Base-by-base conservation (phyloP, 768 basidiomycete genomes). In the Hygrocybe coccinea region DNA sequence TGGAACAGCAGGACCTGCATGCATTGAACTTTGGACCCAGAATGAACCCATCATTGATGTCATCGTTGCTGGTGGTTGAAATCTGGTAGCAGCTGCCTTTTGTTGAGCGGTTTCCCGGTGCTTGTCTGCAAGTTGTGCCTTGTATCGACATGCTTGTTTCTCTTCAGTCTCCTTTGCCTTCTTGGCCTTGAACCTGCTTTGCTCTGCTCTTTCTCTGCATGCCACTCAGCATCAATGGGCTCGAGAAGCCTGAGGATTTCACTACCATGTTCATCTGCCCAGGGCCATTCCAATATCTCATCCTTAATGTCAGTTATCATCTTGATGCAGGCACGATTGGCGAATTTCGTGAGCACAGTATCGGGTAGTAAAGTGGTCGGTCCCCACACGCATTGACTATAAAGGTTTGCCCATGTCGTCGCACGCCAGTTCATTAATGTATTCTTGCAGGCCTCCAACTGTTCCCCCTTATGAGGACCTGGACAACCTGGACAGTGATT, bases 181-280 rank as follows among this genome's bases (percentile, higher is more conserved):
- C 11, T n/a, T n/a, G 15, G 21, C 22, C 29, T 29, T 29, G 29
- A 8, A 29, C 29, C 29, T 29, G 29, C 29, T 29, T 29, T 29
- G 29, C 29, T 29, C 29, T 29, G 43, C 49, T 59, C 56, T 49
- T 49, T 55, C 9, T 51, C 33, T 10, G n/a, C n/a, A 1, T 48
- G 43, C 24, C 55, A 37, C 44, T 66, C 65, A 38, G 50, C 15
- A 15, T 46, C 17, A 14, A 69, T 17, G 12, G 65, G 4, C 11
- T 54, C 21, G 3, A 71, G 48, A 4, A 71, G 38, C 3, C 59
- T 64, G 10, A 33, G 29, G 29, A 29, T 29, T 29, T 29, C 29
- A 29, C 29, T 22, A 0, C 69, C 69, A 55, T 69, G 64, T 10
- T 36, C 36, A 10, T 56, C 39, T 0, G 58, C 60, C 52, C 50